Evolutionary conservation across 2,329 filamentous ascomycete species (phyloP), one percentile per base, ranked within the genome.

Genomic region (Ampelomyces quisqualis): DNA sequence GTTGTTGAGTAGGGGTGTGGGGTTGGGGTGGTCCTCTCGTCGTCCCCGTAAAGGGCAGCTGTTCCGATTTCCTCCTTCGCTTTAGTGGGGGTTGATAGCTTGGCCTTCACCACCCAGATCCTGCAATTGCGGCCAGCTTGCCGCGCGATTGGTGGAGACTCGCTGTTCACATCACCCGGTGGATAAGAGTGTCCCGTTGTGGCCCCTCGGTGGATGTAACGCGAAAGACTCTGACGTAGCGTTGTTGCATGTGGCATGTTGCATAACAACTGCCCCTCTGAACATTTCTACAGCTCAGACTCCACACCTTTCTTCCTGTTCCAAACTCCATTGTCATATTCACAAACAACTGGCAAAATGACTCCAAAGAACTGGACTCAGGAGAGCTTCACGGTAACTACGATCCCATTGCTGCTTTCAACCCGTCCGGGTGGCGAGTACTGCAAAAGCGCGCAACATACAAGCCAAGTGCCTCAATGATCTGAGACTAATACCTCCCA

Each of bases 311-410:
- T 4, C 33, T 27, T 13, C 14, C 15, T 23, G 23, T 14, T 27
- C 15, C 19, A 11, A 17, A 22, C 24, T 26, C 9, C 17, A n/a
- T 11, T 22, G 17, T 26, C 24, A 45, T 26, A 38, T n/a, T 38
- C 22, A 36, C 14, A 47, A 27, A 40, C 55, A 28, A 41, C 62
- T 38, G 42, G 49, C 51, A 65, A 40, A 54, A 63, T 62, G 55
- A 47, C 55, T 38, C 57, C 60, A 14, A 64, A 63, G 42, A 59
- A 49, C 26, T 62, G 60, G 58, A 70, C 68, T 5, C 68, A 73
- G 53, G 57, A 68, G 59, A 59, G 43, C 42, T 55, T 55, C 33
- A 55, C 51, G 38, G 49, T 53, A 50, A 18, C 46, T 49, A 5
- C 23, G 7, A 5, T 11, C 4, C 5, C 23, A 26, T 26, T 5